These are phyloP conservation scores for Euphrasia arctica DNA, from an alignment of 305 asterid species.

Conservation along the genomic window DNA sequence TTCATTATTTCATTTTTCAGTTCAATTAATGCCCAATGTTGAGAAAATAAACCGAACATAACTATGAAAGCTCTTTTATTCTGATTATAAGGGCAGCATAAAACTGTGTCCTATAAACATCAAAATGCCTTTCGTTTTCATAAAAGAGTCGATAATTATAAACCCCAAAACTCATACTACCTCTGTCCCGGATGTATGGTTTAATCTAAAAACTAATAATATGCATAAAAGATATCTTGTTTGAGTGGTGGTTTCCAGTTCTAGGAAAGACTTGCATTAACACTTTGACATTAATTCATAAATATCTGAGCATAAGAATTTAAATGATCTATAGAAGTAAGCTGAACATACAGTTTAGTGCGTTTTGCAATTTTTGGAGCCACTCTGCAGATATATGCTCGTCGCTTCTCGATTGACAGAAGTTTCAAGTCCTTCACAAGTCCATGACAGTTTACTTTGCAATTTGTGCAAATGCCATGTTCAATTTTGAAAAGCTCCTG, in stretches of 20 bases:
- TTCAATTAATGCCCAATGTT: neutral
- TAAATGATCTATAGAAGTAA: constrained; percentile 9
- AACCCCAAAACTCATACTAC: neutral
- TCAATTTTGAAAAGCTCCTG: constrained; percentile 87
- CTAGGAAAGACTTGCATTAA: constrained; percentile 9
- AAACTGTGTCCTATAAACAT: neutral
- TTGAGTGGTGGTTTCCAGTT: neutral
- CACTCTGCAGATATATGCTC: constrained; percentile 47
- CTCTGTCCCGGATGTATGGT: too few species aligned
- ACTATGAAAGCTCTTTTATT: neutral
- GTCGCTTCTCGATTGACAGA: constrained; percentile 64
- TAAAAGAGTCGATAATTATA: neutral
- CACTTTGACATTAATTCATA: constrained; percentile 6
- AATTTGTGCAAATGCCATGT: constrained; percentile 77
- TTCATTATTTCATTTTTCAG: neutral
- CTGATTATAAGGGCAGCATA: neutral
- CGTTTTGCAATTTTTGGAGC: constrained; percentile 71
- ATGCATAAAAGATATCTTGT: too few species aligned
- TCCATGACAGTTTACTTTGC: constrained; percentile 75
- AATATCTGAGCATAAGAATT: constrained; percentile 11
- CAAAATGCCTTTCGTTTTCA: neutral
- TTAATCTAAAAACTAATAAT: too few species aligned
- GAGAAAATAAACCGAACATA: neutral
- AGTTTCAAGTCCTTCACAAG: constrained; percentile 72
- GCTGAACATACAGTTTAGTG: constrained; percentile 53